Evolutionary conservation across 345 rosid genomes (phyloP).

Genomic region (Turnera subulata): DNA sequence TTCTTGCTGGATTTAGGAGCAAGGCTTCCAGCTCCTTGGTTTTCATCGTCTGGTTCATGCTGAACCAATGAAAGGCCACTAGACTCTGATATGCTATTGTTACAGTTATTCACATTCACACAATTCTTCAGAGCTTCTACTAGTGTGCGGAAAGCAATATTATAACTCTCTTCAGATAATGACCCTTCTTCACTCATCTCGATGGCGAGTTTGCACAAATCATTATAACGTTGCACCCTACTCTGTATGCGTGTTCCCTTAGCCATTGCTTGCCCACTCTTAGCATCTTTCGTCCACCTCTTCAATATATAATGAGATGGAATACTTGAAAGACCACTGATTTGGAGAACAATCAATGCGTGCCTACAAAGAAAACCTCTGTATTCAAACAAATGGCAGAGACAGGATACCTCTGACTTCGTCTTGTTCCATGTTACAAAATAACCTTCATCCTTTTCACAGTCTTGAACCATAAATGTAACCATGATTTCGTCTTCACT

Average conservation of each 20-base stretch:
- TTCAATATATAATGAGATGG: constrained; percentile 22
- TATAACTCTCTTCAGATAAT: constrained; percentile 32
- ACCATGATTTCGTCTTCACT: constrained; percentile 19
- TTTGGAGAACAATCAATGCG: constrained; percentile 30
- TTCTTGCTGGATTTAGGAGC: constrained; percentile 44
- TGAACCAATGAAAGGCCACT: constrained; percentile 25
- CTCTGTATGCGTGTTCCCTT: constrained; percentile 3
- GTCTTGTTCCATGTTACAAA: constrained; percentile 19
- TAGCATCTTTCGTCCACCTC: constrained; percentile 30
- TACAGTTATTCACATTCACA: constrained; percentile 41
- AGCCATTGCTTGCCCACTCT: constrained; percentile 8
- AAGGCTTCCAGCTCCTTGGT: constrained; percentile 20
- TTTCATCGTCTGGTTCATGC: constrained; percentile 37
- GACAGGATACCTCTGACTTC: constrained; percentile 19
- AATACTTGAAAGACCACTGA: constrained; percentile 20
- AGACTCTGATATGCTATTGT: constrained; percentile 31
- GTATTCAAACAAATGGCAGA: constrained; percentile 23
- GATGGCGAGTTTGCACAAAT: constrained; percentile 41
- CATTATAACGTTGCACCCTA: constrained; percentile 49
- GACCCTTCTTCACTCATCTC: constrained; percentile 54
- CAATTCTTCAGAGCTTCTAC: constrained; percentile 49
- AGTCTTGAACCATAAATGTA: constrained; percentile 24
- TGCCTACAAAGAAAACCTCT: constrained; percentile 30
- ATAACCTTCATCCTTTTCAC: constrained; percentile 20
- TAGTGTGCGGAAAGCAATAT: constrained; percentile 39